phyloP scores from a whole-genome alignment of 345 rosid species.

The Linum usitatissimum region DNA sequence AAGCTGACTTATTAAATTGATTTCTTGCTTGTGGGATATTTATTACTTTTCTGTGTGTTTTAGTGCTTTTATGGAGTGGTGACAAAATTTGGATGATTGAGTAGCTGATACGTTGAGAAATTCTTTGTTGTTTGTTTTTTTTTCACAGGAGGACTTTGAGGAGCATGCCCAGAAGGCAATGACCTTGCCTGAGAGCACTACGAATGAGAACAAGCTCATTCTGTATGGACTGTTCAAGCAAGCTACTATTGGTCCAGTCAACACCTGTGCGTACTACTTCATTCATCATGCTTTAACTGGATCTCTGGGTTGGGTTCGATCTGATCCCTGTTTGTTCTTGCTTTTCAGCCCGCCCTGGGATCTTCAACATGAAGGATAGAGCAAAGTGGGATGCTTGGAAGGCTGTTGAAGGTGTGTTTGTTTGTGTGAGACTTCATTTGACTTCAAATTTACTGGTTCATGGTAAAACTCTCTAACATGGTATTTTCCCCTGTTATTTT shows the following conservation, averaged over 20 bases:
- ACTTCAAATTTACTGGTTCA: background rate
- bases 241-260: slow-evolving; percentile 66
- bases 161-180: slow-evolving; percentile 57
- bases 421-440: no score
- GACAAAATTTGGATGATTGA: background rate
- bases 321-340: background rate
- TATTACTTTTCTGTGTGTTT: background rate
- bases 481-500: background rate
- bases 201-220: slow-evolving; percentile 62
- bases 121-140: background rate
- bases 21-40: no score
- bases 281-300: background rate
- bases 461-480: background rate
- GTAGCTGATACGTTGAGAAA: background rate
- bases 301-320: background rate
- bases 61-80: background rate
- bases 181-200: slow-evolving; percentile 42
- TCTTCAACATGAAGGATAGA: slow-evolving; percentile 65
- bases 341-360: slow-evolving; percentile 74
- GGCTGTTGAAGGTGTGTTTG: slow-evolving; percentile 65
- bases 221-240: slow-evolving; percentile 81
- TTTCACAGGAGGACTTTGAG: slow-evolving; percentile 64
- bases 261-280: slow-evolving; percentile 38
- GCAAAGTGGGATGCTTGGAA: slow-evolving; percentile 99
- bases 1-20: no score